Evolutionary conservation across 768 basidiomycete species (phyloP), one percentile per base, ranked within the genome.

Genomic region (Hygrocybe coccinea): DNA sequence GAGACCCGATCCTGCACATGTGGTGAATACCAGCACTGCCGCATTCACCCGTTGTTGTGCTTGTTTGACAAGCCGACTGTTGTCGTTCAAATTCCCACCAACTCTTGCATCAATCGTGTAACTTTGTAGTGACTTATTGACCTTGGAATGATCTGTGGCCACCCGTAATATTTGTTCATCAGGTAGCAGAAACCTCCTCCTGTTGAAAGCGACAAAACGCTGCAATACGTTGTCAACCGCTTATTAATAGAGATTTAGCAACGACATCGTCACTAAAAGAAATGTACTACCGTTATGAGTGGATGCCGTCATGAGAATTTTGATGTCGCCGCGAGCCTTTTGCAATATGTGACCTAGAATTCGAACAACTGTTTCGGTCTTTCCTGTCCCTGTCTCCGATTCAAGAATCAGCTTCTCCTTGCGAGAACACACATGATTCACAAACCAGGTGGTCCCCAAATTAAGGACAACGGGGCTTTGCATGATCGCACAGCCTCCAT

Each of bases 181-280:
- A 0, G 64, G 56, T 2, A 87, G 66, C n/a, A 86, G 64, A 10
- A 68, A 64, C 17, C 72, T 65, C 8, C 56, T 56, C 17, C 68
- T 69, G 60, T 86, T 86, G 34, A 78, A 52, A 3, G 66, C 69
- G 0, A 82, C 68, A 62, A 87, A 85, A 6, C 84, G 76, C 63
- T 87, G 82, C 12, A 86, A 67, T 5, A 87, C 85, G 37, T 86
- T 87, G 63, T 86, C 86, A 5, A 86, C 84, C 14, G 85, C 85
- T 85, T 39, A 44, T 25, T 11, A 7, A n/a, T 10, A n/a, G 14
- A 37, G 52, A 24, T 54, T 29, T 22, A 10, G 57, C 43, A n/a
- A n/a, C n/a, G 37, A 39, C 19, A 39, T 19, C 37, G 39, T 7
- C 25, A 15, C 36, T 34, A 7, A 25, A 10, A 29, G 24, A 9